Evolutionary conservation across 2,329 filamentous ascomycete genomes (phyloP), one percentile per base, ranked within the genome.

Genomic region (Grosmannia huntii): DNA sequence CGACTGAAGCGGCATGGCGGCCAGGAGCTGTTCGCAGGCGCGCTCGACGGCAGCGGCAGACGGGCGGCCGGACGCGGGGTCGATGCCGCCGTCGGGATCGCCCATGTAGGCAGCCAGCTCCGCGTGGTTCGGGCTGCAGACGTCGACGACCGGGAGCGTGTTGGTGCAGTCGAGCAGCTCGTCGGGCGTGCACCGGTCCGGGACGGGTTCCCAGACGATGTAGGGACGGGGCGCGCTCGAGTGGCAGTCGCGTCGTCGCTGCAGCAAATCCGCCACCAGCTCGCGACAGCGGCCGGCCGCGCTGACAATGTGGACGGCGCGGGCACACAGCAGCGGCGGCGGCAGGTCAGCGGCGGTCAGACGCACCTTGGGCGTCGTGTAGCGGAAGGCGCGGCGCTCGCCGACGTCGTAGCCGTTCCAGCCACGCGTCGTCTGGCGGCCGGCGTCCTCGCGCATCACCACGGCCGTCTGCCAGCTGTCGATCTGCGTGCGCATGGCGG

Each of bases 121-220:
- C 27, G 85, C 75, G 68, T 95, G 89, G 68, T 99, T 99, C 0
- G 94, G 94, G 62, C 80, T 83, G 69, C 81, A 83, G 58, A 86
- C 72, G 63, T 86, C 82, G 58, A 86, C 74, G 19, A 83, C 70
- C 0, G 80, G 80, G 14, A 85, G 73, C 12, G 79, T 79, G 63
- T 85, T 84, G 55, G 82, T 85, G 68, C 78, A 82, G 66, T 84
- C 83, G 12, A 85, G 74, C 31, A 85, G 72, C 67, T 86, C 79
- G 49, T 84, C 82, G 0, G 89, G 84, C 0, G 81, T 85, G 69
- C 91, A 96, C 1, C 89, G 78, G 70, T 96, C 90, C 1, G 94
- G 94, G 1, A 96, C 88, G 0, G 94, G 94, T 69, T 99, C 94
- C 92, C 92, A 99, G 56, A 97, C 82, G 68, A 96, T 89, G 7